Percentiles rank a stretch among this genome's conserved stretches.
phyloP scores from a whole-genome alignment of 306 rosid genomes.

The Astragalus membranaceus region DNA sequence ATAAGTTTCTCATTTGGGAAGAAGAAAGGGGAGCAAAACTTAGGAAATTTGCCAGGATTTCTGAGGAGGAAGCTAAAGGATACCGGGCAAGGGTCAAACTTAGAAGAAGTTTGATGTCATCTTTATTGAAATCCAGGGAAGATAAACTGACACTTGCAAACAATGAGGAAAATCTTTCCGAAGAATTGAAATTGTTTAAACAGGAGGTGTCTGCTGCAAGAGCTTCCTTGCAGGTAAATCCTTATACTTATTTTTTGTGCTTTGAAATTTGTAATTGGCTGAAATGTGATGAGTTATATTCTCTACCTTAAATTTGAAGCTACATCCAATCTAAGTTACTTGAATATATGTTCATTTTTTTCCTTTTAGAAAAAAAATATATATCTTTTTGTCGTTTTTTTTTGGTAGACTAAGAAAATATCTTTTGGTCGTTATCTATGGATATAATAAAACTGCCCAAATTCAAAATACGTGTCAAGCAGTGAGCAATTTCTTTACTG shows the following conservation, averaged over 20 bases:
- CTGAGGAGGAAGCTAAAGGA: conserved; percentile 57
- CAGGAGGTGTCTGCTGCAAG: conserved; percentile 58
- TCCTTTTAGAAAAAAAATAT: neutral
- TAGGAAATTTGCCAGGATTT: conserved; percentile 45
- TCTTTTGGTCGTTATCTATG: neutral
- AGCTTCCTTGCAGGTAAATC: conserved; percentile 63
- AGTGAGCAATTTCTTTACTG: neutral
- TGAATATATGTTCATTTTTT: conserved; percentile 5
- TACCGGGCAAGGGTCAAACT: conserved; percentile 42
- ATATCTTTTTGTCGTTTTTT: neutral
- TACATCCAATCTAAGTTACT: conserved; percentile 9
- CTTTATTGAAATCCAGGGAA: conserved; percentile 57
- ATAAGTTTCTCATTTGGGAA: conserved; percentile 38
- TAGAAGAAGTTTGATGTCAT: conserved; percentile 55
- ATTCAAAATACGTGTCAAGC: neutral
- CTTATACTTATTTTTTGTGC: conserved; percentile 12
- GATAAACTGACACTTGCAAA: conserved; percentile 54
- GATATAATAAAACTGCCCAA: neutral
- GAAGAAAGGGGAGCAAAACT: conserved; percentile 47
- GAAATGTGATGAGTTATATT: conserved; percentile 11
- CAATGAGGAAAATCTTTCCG: conserved; percentile 62
- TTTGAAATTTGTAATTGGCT: conserved; percentile 1
- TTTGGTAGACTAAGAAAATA: too few species aligned
- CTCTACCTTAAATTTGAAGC: conserved; percentile 3
- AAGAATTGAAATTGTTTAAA: conserved; percentile 54